Evolutionary conservation across 2,329 filamentous ascomycete genomes (phyloP), one percentile per base, ranked within the genome.

Genomic region (Talaromyces funiculosus): DNA sequence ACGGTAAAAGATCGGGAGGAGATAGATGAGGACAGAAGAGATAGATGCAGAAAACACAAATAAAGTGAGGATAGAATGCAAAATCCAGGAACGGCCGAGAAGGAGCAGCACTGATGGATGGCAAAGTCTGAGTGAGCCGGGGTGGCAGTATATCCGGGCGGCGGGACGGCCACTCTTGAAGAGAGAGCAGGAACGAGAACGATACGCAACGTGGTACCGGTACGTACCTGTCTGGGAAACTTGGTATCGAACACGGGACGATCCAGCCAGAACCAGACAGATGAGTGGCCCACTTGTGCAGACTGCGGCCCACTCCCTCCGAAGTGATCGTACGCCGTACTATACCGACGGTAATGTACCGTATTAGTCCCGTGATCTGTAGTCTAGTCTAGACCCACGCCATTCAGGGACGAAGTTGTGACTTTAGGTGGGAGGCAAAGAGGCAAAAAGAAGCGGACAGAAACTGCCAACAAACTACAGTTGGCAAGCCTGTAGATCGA

Each of bases 131-230:
- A 53, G 47, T 22, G 33, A 55, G 22, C 59, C 53, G 59, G 59
- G 59, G 59, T 57, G 59, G 59, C 59, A 61, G 59, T 57, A 57
- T 57, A 49, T 49, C 20, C 59, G 59, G 59, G 59, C 59, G 59
- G 59, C 59, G 53, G 29, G 47, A 51, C 35, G 47, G 29, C 26
- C 47, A 47, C 43, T 45, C 26, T 51, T 51, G 16, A 33, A 35
- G 37, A 54, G 53, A 47, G 51, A 26, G 24, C 37, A 49, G 51
- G 51, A 20, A 54, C 49, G 26, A 35, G n/a, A 12, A 3, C 31
- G 10, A 35, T 53, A 53, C 51, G 51, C 22, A 38, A 20, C 24
- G n/a, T 14, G 12, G 51, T 54, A 40, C 26, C 29, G 29, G 29
- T 51, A 51, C 47, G 29, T 51, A 51, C 47, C 47, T 35, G 47